Conservation (phyloP, 139 green algal genomes). For the Volvox africanus region DNA sequence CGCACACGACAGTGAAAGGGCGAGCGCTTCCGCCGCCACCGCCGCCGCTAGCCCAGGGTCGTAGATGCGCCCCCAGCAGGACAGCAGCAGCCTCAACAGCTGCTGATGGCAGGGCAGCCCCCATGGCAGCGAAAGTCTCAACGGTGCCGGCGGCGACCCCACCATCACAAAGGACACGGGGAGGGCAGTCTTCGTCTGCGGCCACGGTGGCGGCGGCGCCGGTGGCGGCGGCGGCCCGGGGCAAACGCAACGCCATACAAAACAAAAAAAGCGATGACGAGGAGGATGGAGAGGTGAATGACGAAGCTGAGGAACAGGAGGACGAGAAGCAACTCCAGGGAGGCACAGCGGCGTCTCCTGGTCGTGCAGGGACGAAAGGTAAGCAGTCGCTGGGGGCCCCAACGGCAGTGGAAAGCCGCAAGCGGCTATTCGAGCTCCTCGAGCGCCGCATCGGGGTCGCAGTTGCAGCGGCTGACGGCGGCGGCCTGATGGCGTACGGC, state of each 20-base stretch:
- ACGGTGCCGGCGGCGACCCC: not conserved
- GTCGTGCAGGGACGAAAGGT: not conserved
- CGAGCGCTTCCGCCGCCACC: not conserved
- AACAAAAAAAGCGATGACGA: not conserved
- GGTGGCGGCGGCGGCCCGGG: too few relatives aligned
- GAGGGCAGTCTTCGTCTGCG: too few relatives aligned
- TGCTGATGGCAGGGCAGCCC: not conserved
- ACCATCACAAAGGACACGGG: not conserved
- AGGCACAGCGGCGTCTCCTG: too few relatives aligned
- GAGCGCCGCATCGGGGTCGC: slow-evolving; percentile 25
- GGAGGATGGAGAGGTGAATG: not conserved
- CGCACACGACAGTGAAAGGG: not conserved
- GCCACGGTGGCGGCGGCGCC: too few relatives aligned
- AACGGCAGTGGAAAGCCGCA: not conserved
- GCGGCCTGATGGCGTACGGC: slow-evolving; percentile 6
- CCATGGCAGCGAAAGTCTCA: not conserved
- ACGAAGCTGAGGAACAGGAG: not conserved
- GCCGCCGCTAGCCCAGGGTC: not conserved
- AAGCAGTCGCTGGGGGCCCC: not conserved
- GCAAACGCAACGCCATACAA: too few relatives aligned
- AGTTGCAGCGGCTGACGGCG: not conserved
- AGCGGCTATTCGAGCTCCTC: slow-evolving; percentile 34
- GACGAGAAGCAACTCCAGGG: not conserved
- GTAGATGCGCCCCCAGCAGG: not conserved
- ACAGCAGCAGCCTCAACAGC: not conserved